Conservation (phyloP, 257 asterid species). For the Nicotiana noctiflora region DNA sequence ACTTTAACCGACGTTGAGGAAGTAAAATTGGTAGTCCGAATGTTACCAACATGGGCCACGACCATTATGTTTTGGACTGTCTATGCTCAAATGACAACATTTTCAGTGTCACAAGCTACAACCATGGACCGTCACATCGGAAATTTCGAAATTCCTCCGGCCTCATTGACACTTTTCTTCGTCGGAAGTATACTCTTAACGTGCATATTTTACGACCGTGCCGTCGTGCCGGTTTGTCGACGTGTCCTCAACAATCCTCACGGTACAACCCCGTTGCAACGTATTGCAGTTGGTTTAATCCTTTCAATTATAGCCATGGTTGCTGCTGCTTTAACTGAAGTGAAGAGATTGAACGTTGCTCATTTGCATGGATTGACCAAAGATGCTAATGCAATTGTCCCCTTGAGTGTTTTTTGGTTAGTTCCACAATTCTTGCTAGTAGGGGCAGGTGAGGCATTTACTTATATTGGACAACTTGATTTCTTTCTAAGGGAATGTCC, state of each 20-base stretch:
- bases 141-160: slow-evolving; percentile 58
- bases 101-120: slow-evolving; percentile 80
- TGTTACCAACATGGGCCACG: slow-evolving; percentile 91
- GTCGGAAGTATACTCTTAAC: slow-evolving; percentile 60
- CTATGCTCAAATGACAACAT: slow-evolving; percentile 86
- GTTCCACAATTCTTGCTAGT: slow-evolving; percentile 64
- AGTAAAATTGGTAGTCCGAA: slow-evolving; percentile 59
- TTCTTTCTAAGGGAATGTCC: slow-evolving; percentile 80
- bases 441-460: slow-evolving; percentile 86
- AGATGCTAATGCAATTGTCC: slow-evolving; percentile 11
- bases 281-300: slow-evolving; percentile 50
- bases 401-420: slow-evolving; percentile 59
- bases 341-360: slow-evolving; percentile 39
- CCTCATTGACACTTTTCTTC: slow-evolving; percentile 64
- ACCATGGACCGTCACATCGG: slow-evolving; percentile 63
- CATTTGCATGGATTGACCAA: slow-evolving; percentile 25
- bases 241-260: slow-evolving; percentile 36
- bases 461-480: slow-evolving; percentile 83
- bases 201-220: slow-evolving; percentile 50
- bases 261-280: slow-evolving; percentile 64
- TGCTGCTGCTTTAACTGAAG: slow-evolving; percentile 50
- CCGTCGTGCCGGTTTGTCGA: slow-evolving; percentile 36
- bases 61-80: slow-evolving; percentile 72
- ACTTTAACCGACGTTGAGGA: slow-evolving; percentile 84
- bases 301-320: slow-evolving; percentile 50